Base-by-base conservation (phyloP, 768 basidiomycete genomes). In the Pulveroboletus sp. region DNA sequence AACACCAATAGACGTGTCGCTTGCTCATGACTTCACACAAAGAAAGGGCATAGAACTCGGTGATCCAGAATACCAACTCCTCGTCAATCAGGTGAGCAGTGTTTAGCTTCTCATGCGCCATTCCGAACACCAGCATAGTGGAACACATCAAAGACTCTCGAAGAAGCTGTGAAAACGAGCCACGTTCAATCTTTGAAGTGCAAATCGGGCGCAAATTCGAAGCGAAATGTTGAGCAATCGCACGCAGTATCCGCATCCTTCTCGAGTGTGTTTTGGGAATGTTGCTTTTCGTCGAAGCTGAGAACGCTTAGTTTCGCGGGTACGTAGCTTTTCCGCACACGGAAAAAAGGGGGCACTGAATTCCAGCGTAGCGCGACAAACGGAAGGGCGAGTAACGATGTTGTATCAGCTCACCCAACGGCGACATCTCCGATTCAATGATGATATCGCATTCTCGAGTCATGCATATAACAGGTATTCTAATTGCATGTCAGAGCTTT, bases 401-500 rank as follows among this genome's bases (percentile, higher is more conserved):
- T 76, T 52, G 66, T 77, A 25, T 63, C 68, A 75, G 10, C 60
- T 70, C 11, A 62, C 69, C 2, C 69, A 78, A 31, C 64, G 71
- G 34, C 63, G 67, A 46, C 69, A 68, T 33, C 55, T 66, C 25
- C 65, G 70, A 40, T 48, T 63, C 16, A 60, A 71, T 16, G 72
- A 75, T 2, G 61, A 69, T 13, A 56, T 67, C 4, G 49, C 52
- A 13, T 43, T 52, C 11, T 78, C 74, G 53, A 79, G 83, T 33
- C 73, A 72, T 5, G 72, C 77, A 42, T 92, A 93, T 57, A 88
- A 89, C 49, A 80, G 78, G 87, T 88, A 53, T 37, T 75, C 60
- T 5, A 37, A 1, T 33, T 24, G 23, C 34, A 17, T 23, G 40
- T 32, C 47, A 13, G 14, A 16, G 33, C 6, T n/a, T 19, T 32